phyloP scores from a whole-genome alignment of 2,329 filamentous ascomycete species.

The Trichoderma semiorbis region DNA sequence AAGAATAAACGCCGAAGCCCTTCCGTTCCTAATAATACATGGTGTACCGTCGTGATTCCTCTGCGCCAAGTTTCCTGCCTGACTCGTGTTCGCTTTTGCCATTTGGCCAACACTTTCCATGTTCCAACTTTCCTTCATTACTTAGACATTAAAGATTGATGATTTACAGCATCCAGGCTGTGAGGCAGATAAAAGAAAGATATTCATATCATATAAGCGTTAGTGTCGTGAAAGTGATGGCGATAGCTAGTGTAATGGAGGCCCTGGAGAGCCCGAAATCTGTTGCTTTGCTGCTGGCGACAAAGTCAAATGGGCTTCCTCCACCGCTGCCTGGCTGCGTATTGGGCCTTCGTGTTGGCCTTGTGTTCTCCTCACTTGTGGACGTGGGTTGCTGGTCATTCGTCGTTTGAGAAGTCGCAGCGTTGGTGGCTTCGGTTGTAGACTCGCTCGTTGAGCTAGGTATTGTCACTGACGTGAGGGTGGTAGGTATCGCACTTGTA shows the following conservation, averaged over 20 bases:
- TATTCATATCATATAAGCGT: not conserved
- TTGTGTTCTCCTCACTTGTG: not conserved
- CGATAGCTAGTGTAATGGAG: not conserved
- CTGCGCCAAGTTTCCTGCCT: no score
- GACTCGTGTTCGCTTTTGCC: not conserved
- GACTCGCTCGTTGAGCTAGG: not conserved
- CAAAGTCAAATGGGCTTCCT: constrained; percentile 25
- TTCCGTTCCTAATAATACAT: not conserved
- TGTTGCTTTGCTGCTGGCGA: not conserved
- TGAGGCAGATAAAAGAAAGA: not conserved
- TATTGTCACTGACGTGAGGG: not conserved
- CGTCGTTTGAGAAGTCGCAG: not conserved
- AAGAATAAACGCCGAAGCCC: not conserved
- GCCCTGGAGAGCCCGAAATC: not conserved
- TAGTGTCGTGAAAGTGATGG: not conserved
- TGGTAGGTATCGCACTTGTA: not conserved
- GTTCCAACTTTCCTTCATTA: not conserved
- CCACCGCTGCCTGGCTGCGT: constrained; percentile 22
- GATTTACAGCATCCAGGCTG: not conserved
- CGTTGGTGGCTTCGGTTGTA: not conserved
- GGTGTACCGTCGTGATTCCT: not conserved
- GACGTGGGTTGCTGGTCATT: not conserved
- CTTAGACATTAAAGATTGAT: constrained; percentile 1
- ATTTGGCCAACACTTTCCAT: not conserved
- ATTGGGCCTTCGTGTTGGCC: constrained; percentile 10